phyloP scores from a whole-genome alignment of 2,329 filamentous ascomycete species.

The Aspergillus transmontanensis region DNA sequence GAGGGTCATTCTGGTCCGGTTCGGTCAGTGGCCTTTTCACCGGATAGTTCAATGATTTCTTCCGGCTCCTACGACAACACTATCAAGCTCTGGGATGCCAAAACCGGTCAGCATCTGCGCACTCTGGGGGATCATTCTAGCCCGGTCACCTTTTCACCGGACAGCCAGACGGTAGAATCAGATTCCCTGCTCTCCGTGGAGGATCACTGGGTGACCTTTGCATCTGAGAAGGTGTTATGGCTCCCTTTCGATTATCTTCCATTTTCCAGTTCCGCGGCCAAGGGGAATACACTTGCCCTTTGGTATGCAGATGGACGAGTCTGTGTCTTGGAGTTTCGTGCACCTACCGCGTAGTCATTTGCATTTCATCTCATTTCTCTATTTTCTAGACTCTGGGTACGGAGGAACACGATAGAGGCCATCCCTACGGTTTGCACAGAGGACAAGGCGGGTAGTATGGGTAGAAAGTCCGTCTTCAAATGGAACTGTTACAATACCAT shows the following conservation, averaged over 20 bases:
- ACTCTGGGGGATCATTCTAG: neutral
- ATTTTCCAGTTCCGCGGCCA: neutral
- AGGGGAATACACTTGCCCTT: neutral
- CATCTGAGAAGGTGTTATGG: neutral
- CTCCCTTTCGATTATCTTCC: neutral
- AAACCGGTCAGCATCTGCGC: neutral
- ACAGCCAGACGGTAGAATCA: slow-evolving; percentile 8
- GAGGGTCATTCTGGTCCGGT: neutral
- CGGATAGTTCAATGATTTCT: neutral
- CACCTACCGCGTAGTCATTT: no score
- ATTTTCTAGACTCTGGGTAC: no score
- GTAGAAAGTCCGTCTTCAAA: no score
- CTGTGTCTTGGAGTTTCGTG: no score
- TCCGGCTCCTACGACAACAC: neutral
- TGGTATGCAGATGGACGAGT: neutral
- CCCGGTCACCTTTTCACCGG: slow-evolving; percentile 16
- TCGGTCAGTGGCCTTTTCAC: neutral
- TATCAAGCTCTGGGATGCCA: neutral
- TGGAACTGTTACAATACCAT: no score
- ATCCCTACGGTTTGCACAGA: no score
- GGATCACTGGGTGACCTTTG: neutral
- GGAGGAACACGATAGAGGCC: no score
- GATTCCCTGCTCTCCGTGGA: neutral
- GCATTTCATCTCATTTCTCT: no score
- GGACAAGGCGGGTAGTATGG: no score